phyloP scores from a whole-genome alignment of 768 basidiomycete genomes.

The Boletales sp. region DNA sequence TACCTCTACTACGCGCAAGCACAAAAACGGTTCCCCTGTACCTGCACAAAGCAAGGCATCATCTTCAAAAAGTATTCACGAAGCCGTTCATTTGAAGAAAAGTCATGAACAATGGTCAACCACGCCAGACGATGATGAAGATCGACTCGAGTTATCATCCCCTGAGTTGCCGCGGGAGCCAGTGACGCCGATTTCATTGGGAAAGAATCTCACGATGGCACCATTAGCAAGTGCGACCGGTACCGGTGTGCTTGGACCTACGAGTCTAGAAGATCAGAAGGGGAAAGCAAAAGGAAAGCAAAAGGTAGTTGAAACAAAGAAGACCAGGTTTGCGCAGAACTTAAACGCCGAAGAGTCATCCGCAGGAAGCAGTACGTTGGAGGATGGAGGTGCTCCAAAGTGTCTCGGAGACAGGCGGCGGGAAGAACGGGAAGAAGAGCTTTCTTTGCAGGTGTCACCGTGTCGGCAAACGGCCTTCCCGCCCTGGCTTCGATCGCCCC shows the following conservation, averaged over 20 bases:
- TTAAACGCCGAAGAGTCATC: slow-evolving; percentile 25
- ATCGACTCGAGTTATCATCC: slow-evolving; percentile 19
- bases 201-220: slow-evolving; percentile 18
- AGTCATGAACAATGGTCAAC: slow-evolving; percentile 9
- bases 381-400: background rate
- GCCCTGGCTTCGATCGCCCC: slow-evolving; percentile 40
- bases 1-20: slow-evolving; percentile 5
- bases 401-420: slow-evolving; percentile 3
- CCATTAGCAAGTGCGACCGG: slow-evolving; percentile 4
- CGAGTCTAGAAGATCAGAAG: slow-evolving; percentile 45
- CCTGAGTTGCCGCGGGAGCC: slow-evolving; percentile 32
- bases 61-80: slow-evolving; percentile 6
- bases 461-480: slow-evolving; percentile 38
- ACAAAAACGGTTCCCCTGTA: background rate
- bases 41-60: slow-evolving; percentile 2
- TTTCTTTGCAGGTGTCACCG: slow-evolving; percentile 58
- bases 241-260: slow-evolving; percentile 41
- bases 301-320: slow-evolving; percentile 31
- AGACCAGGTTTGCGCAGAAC: slow-evolving; percentile 42
- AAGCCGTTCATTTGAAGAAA: background rate
- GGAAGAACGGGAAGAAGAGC: slow-evolving; percentile 30
- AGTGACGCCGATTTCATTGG: slow-evolving; percentile 29
- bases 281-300: slow-evolving; percentile 20
- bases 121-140: slow-evolving; percentile 14
- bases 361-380: slow-evolving; percentile 11